These are phyloP conservation scores for Pseudoturritis turrita DNA, from an alignment of 345 rosid genomes.

Conservation along the genomic window DNA sequence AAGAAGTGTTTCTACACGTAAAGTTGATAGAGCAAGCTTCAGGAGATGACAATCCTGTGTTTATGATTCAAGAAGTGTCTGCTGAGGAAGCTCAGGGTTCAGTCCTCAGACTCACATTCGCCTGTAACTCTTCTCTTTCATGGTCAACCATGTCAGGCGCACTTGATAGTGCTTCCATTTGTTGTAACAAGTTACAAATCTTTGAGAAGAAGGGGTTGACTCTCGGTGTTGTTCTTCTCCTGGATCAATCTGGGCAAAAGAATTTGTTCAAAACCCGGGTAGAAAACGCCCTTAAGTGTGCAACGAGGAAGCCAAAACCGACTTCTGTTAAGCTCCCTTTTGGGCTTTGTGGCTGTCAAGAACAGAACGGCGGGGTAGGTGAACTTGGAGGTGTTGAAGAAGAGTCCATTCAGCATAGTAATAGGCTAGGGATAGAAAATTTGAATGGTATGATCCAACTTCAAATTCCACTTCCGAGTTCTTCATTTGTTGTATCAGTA, in stretches of 20 bases:
- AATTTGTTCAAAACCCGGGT: slow-evolving; percentile 53
- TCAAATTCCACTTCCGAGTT: slow-evolving; percentile 69
- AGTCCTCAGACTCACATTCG: slow-evolving; percentile 69
- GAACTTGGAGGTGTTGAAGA: slow-evolving; percentile 70
- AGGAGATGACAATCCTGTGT: slow-evolving; percentile 68
- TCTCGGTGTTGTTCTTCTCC: slow-evolving; percentile 64
- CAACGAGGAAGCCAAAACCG: slow-evolving; percentile 61
- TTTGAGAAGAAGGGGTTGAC: slow-evolving; percentile 94
- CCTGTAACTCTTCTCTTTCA: slow-evolving; percentile 67
- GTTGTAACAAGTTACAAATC: slow-evolving; percentile 82
- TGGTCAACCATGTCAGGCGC: slow-evolving; percentile 83
- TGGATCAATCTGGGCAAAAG: slow-evolving; percentile 60
- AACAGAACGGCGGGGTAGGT: slow-evolving; percentile 57
- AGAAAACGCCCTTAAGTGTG: slow-evolving; percentile 69
- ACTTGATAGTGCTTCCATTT: slow-evolving; percentile 68
- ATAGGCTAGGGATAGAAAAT: slow-evolving; percentile 47
- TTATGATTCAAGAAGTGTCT: slow-evolving; percentile 66
- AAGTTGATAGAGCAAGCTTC: slow-evolving; percentile 94
- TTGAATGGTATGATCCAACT: slow-evolving; percentile 51
- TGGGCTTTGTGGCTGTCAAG: slow-evolving; percentile 97
- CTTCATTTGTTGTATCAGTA: slow-evolving; percentile 63
- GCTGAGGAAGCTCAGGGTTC: slow-evolving; percentile 55
- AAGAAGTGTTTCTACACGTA: slow-evolving; percentile 86
- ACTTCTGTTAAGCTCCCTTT: slow-evolving; percentile 80
- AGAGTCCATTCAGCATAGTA: slow-evolving; percentile 48